Evolutionary conservation across 2,329 filamentous ascomycete species (phyloP).

Genomic region (Amauroascus niger): DNA sequence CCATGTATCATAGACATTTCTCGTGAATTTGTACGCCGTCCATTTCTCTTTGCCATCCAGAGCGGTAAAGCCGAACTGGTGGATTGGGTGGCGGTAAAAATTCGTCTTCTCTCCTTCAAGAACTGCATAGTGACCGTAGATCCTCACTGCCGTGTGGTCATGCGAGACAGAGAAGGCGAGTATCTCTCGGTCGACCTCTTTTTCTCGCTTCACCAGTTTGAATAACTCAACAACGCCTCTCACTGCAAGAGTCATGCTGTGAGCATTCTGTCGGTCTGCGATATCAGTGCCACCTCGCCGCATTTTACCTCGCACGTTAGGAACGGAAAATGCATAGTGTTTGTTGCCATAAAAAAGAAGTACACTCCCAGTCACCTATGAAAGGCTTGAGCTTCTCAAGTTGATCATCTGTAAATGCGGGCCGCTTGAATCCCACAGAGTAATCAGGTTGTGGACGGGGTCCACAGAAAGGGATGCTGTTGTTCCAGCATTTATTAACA

Average conservation of each 20-base stretch:
- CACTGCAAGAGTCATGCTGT: conserved; percentile 28
- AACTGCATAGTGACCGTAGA: conserved; percentile 37
- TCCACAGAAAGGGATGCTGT: conserved; percentile 30
- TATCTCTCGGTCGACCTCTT: conserved; percentile 35
- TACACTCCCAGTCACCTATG: conserved; percentile 17
- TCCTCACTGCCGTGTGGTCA: conserved; percentile 27
- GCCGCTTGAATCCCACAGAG: conserved; percentile 34
- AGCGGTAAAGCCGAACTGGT: conserved; percentile 25
- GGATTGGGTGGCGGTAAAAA: conserved; percentile 36
- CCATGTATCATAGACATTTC: conserved; percentile 32
- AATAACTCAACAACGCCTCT: conserved; percentile 31
- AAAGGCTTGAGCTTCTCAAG: conserved; percentile 35
- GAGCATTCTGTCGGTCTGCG: conserved; percentile 25
- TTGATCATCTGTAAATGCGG: conserved; percentile 38
- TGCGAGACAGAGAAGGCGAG: conserved; percentile 39
- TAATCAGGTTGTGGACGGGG: conserved; percentile 39
- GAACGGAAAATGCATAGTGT: conserved; percentile 42
- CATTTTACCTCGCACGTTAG: conserved; percentile 43
- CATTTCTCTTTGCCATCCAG: conserved; percentile 31
- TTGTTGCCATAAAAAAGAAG: conserved; percentile 39
- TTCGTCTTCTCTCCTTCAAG: conserved; percentile 26
- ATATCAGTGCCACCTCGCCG: conserved; percentile 25
- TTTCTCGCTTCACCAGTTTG: conserved; percentile 22
- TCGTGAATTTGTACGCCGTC: conserved; percentile 32
- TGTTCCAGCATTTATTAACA: conserved; percentile 38